These are phyloP conservation scores for Spencermartinsiella ligniputridi DNA, from an alignment of 1,139 yeast genomes.

Conservation along the genomic window DNA sequence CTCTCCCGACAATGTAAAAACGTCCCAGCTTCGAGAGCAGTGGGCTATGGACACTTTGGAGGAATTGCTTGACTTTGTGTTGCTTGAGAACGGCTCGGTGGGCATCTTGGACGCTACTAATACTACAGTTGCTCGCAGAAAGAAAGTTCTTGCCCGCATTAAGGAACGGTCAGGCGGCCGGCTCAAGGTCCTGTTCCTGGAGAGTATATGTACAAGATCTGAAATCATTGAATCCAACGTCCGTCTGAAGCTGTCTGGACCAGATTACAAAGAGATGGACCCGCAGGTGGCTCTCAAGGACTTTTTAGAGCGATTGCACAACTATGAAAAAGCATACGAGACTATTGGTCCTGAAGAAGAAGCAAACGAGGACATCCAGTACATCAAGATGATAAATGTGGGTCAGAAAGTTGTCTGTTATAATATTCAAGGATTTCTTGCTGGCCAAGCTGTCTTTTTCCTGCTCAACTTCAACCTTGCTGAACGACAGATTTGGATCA, in stretches of 20 bases:
- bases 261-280: constrained; percentile 86
- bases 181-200: constrained; percentile 77
- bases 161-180: constrained; percentile 67
- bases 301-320: constrained; percentile 73
- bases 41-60: constrained; percentile 97
- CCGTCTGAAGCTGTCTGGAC: constrained; percentile 81
- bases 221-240: constrained; percentile 76
- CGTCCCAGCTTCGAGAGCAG: constrained; percentile 69
- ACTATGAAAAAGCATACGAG: constrained; percentile 87
- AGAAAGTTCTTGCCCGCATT: constrained; percentile 63
- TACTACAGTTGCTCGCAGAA: constrained; percentile 72
- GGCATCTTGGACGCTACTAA: constrained; percentile 96
- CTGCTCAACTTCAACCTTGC: constrained; percentile 82
- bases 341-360: constrained; percentile 71
- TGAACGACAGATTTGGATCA: constrained; percentile 91
- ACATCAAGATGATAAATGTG: constrained; percentile 92
- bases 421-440: constrained; percentile 85
- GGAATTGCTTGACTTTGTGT: constrained; percentile 72
- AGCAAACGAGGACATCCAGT: constrained; percentile 61
- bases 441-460: constrained; percentile 91
- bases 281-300: constrained; percentile 74
- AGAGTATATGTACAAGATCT: constrained; percentile 80
- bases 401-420: constrained; percentile 91
- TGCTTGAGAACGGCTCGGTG: constrained; percentile 80
- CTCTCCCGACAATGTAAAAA: constrained; percentile 68